Evolutionary conservation across 768 basidiomycete genomes (phyloP).

Genomic region (Lyophyllum atratum): DNA sequence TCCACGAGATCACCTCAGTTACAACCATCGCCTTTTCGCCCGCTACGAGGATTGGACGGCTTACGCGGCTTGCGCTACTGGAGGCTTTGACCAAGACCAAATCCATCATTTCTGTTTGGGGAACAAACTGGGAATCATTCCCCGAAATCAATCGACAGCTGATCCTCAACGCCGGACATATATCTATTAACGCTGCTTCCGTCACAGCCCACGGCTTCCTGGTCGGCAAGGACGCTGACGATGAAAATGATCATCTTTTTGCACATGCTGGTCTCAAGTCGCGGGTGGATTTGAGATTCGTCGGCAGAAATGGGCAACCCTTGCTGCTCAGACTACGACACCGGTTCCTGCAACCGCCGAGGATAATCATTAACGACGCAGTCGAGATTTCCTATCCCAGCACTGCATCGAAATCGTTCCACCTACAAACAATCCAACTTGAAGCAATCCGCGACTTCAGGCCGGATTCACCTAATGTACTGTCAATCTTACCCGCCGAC

Average conservation of each 20-base stretch:
- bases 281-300: neutral
- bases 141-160: neutral
- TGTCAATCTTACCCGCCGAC: neutral
- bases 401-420: neutral
- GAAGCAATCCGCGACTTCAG: neutral
- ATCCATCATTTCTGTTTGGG: neutral
- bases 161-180: neutral
- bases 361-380: neutral
- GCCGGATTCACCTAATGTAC: neutral
- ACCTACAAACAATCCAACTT: neutral
- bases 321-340: neutral
- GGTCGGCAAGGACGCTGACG: neutral
- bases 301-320: neutral
- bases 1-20: neutral
- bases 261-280: neutral
- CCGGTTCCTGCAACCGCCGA: neutral
- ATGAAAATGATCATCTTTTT: neutral
- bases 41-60: neutral
- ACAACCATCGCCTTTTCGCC: neutral
- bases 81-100: neutral
- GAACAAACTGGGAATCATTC: neutral
- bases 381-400: neutral
- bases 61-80: neutral
- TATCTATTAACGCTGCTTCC: neutral
- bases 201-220: neutral